phyloP scores from a whole-genome alignment of 2,329 filamentous ascomycete species.

The Davidsoniella eucalypti region DNA sequence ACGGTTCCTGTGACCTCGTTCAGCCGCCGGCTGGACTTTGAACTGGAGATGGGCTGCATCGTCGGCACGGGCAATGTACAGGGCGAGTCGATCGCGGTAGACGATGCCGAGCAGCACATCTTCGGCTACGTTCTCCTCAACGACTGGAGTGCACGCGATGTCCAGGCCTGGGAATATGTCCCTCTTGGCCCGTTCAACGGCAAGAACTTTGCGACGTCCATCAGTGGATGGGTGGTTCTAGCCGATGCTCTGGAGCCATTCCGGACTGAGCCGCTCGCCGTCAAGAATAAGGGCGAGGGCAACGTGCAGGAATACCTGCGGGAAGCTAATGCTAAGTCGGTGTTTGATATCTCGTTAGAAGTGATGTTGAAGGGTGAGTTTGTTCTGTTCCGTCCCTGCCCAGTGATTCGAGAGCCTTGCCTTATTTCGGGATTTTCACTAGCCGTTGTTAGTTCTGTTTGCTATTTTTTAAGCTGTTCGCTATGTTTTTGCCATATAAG shows the following conservation, averaged over 20 bases:
- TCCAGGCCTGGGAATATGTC: constrained; percentile 38
- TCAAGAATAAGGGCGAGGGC: constrained; percentile 13
- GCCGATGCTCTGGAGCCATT: constrained; percentile 30
- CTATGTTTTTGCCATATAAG: too few species aligned
- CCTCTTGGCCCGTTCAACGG: constrained; percentile 41
- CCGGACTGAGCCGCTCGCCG: constrained; percentile 10
- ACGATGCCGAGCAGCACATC: constrained; percentile 45
- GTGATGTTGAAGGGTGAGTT: constrained; percentile 13
- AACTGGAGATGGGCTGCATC: constrained; percentile 55
- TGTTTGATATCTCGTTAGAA: constrained; percentile 13
- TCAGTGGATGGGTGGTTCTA: constrained; percentile 41
- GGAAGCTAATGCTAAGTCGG: constrained; percentile 9
- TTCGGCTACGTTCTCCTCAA: constrained; percentile 52
- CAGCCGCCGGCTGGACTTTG: constrained; percentile 39
- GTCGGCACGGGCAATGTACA: constrained; percentile 43
- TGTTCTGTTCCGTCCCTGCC: not conserved
- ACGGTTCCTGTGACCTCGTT: constrained; percentile 3
- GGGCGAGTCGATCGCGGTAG: constrained; percentile 44
- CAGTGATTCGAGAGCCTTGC: too few species aligned
- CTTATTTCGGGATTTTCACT: too few species aligned
- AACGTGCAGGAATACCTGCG: constrained; percentile 13
- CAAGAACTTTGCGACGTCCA: constrained; percentile 38
- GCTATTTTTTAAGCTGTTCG: too few species aligned
- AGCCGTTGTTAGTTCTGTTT: too few species aligned
- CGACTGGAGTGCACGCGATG: constrained; percentile 41